These are phyloP conservation scores for Gentiana macrophylla DNA, from an alignment of 257 asterid species.

Conservation along the genomic window DNA sequence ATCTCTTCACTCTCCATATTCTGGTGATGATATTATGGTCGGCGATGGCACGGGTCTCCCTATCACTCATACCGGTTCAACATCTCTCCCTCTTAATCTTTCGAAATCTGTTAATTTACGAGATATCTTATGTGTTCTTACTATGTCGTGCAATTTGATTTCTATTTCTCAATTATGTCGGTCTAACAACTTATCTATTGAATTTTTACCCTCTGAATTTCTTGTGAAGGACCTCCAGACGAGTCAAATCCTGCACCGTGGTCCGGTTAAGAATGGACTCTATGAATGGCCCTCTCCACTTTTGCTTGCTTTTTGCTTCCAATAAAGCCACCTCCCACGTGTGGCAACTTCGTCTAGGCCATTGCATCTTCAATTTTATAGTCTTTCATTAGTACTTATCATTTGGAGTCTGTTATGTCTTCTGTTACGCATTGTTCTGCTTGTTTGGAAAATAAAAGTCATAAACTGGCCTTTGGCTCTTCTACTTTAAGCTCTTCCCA, in stretches of 20 bases:
- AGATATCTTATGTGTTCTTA: constrained; percentile 5
- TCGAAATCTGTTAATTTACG: neutral
- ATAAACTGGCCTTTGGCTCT: neutral
- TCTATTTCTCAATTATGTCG: neutral
- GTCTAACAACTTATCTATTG: neutral
- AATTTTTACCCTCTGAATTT: neutral
- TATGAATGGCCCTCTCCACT: neutral
- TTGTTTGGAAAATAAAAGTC: neutral
- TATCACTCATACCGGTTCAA: neutral
- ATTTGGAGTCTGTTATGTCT: neutral
- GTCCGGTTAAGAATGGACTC: neutral
- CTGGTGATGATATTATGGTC: neutral
- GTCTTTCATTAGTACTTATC: neutral
- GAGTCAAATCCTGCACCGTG: neutral
- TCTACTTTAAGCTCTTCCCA: neutral
- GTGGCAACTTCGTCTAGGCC: constrained; percentile 6
- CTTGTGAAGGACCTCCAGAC: constrained; percentile 2
- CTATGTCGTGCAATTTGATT: neutral
- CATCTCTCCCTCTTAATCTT: neutral
- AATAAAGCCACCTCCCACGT: neutral
- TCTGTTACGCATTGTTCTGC: neutral
- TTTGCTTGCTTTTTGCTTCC: neutral
- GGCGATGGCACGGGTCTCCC: neutral
- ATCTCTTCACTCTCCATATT: neutral
- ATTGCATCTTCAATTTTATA: neutral